Conservation (phyloP, 2,329 filamentous ascomycete genomes). For the Pseudohalonectria lignicola region DNA sequence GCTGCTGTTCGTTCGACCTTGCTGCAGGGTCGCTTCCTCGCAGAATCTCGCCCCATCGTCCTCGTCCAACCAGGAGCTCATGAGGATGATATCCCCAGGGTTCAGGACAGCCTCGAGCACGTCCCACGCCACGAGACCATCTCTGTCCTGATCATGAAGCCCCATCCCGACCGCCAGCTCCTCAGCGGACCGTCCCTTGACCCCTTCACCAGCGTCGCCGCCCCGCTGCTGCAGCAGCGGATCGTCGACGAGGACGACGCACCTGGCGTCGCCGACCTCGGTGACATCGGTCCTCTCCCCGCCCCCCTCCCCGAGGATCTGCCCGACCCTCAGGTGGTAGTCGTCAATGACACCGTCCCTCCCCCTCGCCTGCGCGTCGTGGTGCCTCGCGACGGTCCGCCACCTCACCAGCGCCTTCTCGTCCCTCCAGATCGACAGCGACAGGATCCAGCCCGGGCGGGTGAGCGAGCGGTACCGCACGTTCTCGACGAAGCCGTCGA, state of each 20-base stretch:
- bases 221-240: not conserved
- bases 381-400: constrained; percentile 2
- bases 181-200: not conserved
- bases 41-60: not conserved
- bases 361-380: constrained; percentile 3
- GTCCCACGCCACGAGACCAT: constrained; percentile 1
- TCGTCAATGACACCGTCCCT: constrained; percentile 2
- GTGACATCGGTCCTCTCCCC: constrained; percentile 1
- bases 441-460: constrained; percentile 3
- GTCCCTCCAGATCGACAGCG: constrained; percentile 3
- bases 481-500: constrained; percentile 2
- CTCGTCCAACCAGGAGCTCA: constrained; percentile 2
- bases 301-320: not conserved
- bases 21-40: not conserved
- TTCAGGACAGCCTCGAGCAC: not conserved
- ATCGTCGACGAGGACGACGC: not conserved
- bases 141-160: not conserved
- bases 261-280: constrained; percentile 1
- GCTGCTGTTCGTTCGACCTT: too few relatives aligned
- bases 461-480: constrained; percentile 1
- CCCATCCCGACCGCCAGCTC: not conserved
- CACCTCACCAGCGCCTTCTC: constrained; percentile 5
- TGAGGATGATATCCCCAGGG: not conserved
- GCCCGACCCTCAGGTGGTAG: constrained; percentile 4
- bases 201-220: not conserved